Conservation (phyloP, 805 yeast species). For the Saccharomycopsis fermentans region DNA sequence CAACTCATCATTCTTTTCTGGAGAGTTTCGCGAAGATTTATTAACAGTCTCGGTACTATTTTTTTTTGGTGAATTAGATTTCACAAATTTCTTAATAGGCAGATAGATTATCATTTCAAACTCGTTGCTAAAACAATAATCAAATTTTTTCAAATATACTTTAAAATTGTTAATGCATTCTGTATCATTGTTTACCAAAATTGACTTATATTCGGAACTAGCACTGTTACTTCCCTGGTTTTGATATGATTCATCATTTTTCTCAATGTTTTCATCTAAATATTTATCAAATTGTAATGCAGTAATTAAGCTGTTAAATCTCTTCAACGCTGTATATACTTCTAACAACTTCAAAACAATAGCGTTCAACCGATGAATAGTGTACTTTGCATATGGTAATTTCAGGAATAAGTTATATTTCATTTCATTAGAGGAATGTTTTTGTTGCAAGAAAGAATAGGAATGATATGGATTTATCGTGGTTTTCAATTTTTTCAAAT, state of each 20-base stretch:
- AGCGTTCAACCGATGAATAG: constrained; percentile 16
- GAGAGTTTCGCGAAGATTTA: not conserved
- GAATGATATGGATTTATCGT: constrained; percentile 15
- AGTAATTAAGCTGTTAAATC: constrained; percentile 12
- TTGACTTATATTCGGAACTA: constrained; percentile 4
- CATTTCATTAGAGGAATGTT: constrained; percentile 9
- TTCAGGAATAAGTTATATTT: not conserved
- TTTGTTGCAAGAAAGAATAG: constrained; percentile 2
- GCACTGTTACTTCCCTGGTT: constrained; percentile 8
- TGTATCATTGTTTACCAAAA: constrained; percentile 13
- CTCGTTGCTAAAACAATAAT: constrained; percentile 15
- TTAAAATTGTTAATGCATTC: constrained; percentile 15
- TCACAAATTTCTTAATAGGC: constrained; percentile 12
- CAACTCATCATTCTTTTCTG: not conserved
- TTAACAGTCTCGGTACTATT: not conserved
- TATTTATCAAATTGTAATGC: constrained; percentile 10
- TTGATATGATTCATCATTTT: constrained; percentile 4
- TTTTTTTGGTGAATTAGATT: not conserved
- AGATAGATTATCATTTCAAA: constrained; percentile 10
- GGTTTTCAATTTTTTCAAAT: constrained; percentile 9
- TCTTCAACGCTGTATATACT: constrained; percentile 11
- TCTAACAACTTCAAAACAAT: constrained; percentile 11
- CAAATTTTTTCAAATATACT: constrained; percentile 14
- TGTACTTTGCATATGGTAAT: constrained; percentile 14
- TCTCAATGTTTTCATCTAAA: constrained; percentile 3